phyloP scores from a whole-genome alignment of 2,329 filamentous ascomycete genomes.

The Phyllosticta paracitricarpa region DNA sequence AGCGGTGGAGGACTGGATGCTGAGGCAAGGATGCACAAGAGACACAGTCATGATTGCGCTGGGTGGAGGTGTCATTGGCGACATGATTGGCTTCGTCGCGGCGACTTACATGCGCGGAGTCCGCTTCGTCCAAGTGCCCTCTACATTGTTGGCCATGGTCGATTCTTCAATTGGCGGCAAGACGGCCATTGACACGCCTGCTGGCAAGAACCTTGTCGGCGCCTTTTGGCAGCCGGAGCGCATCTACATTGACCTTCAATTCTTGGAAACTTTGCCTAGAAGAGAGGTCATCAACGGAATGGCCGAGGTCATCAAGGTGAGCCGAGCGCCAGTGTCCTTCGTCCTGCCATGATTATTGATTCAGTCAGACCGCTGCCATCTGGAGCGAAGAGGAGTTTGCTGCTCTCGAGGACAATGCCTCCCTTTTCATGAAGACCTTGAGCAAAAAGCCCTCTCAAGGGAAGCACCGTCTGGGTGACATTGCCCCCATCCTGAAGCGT shows the following conservation, averaged over 20 bases:
- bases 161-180: slow-evolving; percentile 98
- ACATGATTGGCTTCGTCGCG: slow-evolving; percentile 95
- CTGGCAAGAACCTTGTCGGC: slow-evolving; percentile 92
- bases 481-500: slow-evolving; percentile 44
- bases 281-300: slow-evolving; percentile 97
- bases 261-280: slow-evolving; percentile 80
- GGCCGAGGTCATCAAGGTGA: slow-evolving; percentile 83
- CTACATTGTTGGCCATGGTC: slow-evolving; percentile 91
- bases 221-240: slow-evolving; percentile 93
- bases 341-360: slow-evolving; percentile 4
- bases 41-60: slow-evolving; percentile 93
- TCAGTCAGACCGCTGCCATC: slow-evolving; percentile 71
- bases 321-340: not conserved
- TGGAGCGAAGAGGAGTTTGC: slow-evolving; percentile 85
- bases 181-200: slow-evolving; percentile 91
- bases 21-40: slow-evolving; percentile 81
- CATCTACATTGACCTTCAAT: slow-evolving; percentile 88
- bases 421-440: slow-evolving; percentile 63
- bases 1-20: slow-evolving; percentile 95
- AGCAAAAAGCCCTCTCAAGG: slow-evolving; percentile 49
- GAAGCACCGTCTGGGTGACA: slow-evolving; percentile 54
- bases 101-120: slow-evolving; percentile 98
- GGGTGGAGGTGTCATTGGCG: slow-evolving; percentile 92
- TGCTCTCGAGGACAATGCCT: slow-evolving; percentile 70
- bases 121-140: slow-evolving; percentile 92